phyloP scores from a whole-genome alignment of 768 basidiomycete genomes.

The Hysterangium stoloniferum region DNA sequence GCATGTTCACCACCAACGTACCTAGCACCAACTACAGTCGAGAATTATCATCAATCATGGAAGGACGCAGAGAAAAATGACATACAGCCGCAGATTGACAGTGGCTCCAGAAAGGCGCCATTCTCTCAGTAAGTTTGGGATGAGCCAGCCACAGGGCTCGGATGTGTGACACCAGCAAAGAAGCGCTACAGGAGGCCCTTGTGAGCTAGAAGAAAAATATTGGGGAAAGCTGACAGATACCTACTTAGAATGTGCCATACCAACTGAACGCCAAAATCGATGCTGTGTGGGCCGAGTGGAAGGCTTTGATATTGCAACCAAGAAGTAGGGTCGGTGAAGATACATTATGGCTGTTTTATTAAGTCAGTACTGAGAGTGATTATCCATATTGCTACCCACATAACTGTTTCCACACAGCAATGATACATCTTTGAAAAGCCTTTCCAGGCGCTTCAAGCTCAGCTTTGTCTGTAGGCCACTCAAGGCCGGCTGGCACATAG shows the following conservation, averaged over 20 bases:
- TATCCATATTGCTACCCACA: no score
- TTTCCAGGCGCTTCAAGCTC: not conserved
- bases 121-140: conserved; percentile 1
- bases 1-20: conserved; percentile 4
- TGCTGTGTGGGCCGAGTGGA: not conserved
- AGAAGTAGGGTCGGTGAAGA: conserved; percentile 5
- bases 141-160: conserved; percentile 1
- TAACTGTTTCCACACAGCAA: not conserved
- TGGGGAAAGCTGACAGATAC: no score
- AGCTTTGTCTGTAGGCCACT: not conserved
- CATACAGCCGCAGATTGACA: conserved; percentile 4
- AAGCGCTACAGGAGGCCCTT: not conserved
- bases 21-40: conserved; percentile 2
- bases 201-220: not conserved
- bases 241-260: conserved; percentile 3
- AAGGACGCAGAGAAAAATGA: not conserved
- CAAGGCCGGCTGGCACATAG: not conserved
- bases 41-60: not conserved
- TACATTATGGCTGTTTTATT: conserved; percentile 9
- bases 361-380: not conserved
- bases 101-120: conserved; percentile 12
- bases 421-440: conserved; percentile 8
- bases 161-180: conserved; percentile 1
- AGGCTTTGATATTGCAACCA: not conserved
- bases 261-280: conserved; percentile 1